Evolutionary conservation across 192 early-diverging fungal species (phyloP), one percentile per base, ranked within the genome.

Genomic region (Rhizoclosmatium globosum): DNA sequence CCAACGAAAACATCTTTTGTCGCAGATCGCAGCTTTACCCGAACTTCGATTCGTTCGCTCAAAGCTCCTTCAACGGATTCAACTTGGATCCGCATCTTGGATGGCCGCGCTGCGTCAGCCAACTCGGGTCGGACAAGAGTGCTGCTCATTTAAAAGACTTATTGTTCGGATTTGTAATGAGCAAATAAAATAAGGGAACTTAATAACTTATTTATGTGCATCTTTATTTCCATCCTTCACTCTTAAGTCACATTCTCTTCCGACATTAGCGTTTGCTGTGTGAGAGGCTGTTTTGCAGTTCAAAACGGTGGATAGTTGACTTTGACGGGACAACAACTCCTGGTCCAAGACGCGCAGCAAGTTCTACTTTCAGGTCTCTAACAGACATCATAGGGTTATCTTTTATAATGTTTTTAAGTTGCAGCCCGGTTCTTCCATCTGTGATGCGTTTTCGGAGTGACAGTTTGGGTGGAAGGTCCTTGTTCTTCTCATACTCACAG

Each of bases 41-140:
- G 38, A 15, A 68, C 11, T 9, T 17, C 62, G n/a, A 41, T 13
- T 64, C 21, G 17, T 45, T 6, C 67, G 13, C 21, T 6, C 13
- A 6, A 41, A n/a, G 13, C 11, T 17, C 13, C 67, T 31, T 41
- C 67, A n/a, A 68, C 13, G 17, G 21, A 19, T 47, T 68, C 46
- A 13, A 68, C 67, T 46, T 17, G 41, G 17, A 68, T 44, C 17
- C 41, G 38, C 67, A 68, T 68, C 23, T 41, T 17, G 41, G 67
- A 38, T 9, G 67, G 67, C 41, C 67, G 67, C 13, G 67, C 67
- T 15, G 67, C 41, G 23, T 68, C 67, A 31, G 31, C 31, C 31
- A 31, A 31, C 31, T 31, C 31, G 31, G 31, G 31, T 31, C 31
- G 31, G 31, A 31, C 31, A 31, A 31, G 31, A 31, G 31, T 31